Base-by-base conservation (phyloP, 805 yeast species). In the Candida succiphila region DNA sequence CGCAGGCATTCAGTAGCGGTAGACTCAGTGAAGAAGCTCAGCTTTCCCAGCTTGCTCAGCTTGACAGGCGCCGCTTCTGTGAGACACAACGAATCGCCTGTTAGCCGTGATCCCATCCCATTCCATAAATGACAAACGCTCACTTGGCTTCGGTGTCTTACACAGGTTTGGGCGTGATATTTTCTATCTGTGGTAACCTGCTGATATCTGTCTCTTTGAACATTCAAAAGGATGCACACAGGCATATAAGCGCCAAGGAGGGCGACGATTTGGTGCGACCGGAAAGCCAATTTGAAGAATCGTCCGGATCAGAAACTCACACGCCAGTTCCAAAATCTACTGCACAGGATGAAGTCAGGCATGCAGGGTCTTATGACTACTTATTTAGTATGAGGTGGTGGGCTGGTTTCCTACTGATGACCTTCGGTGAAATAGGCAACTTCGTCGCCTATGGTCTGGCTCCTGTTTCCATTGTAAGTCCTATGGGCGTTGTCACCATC, bases 391-490 rank as follows among this genome's bases (percentile, higher is more conserved):
- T 46, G 24, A 34, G 49, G 29, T 65, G 72, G 70, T 61, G 64
- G 58, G 25, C 55, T 3, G 74, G 72, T 2, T 51, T 65, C 12
- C 35, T 49, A 7, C 46, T 68, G 23, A 60, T 67, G 60, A 51
- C 65, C 12, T 34, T 52, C 3, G 73, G 75, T 4, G 75, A 69
- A 38, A 45, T 57, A 9, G 66, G 69, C 7, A 68, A 65, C 41
- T 66, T 69, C 37, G 45, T 68, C 8, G 70, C 72, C 12, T 67
- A 66, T 40, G 75, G 75, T 0, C 48, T 65, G 29, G 65, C 69
- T 0, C 70, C 71, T 1, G 67, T 67, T 5, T 58, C 66, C 9
- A 52, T 65, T 3, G 71, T 69, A 14, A 62, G 70, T 4, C 72
- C 75, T 0, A 38, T 69, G 22, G 75, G 75, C 4, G 72, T 69